phyloP scores from a whole-genome alignment of 177 flowering plant genomes.

The Telopea speciosissima region DNA sequence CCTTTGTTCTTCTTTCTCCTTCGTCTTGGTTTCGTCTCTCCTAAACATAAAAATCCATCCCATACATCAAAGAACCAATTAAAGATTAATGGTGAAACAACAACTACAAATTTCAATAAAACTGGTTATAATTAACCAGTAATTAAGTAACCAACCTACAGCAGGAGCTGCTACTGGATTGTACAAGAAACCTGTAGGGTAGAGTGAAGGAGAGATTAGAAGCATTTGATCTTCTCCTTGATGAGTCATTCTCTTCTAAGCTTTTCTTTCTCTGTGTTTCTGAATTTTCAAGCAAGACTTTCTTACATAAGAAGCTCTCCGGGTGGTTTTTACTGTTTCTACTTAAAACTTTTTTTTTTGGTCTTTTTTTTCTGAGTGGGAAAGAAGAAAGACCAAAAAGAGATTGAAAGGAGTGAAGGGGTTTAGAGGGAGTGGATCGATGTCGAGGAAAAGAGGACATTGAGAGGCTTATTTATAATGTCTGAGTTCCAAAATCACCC shows the following conservation, averaged over 20 bases:
- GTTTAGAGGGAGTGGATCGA: not conserved
- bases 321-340: no score
- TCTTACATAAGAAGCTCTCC: not conserved
- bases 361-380: no score
- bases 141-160: not conserved
- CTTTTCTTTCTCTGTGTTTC: not conserved
- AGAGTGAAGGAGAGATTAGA: constrained; percentile 38
- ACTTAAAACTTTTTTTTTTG: no score
- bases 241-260: not conserved
- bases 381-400: no score
- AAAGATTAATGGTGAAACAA: no score
- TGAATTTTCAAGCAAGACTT: not conserved
- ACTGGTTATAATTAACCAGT: not conserved
- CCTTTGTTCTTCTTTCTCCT: constrained; percentile 42
- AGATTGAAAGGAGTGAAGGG: not conserved
- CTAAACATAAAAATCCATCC: constrained; percentile 1
- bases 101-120: no score
- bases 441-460: constrained; percentile 2
- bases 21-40: constrained; percentile 27
- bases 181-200: constrained; percentile 24
- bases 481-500: constrained; percentile 6
- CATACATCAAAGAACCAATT: not conserved
- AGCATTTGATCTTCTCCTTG: constrained; percentile 35
- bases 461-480: constrained; percentile 16
- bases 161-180: constrained; percentile 10